phyloP scores from a whole-genome alignment of 768 basidiomycete genomes.

The Neoboletus brunneissimus region DNA sequence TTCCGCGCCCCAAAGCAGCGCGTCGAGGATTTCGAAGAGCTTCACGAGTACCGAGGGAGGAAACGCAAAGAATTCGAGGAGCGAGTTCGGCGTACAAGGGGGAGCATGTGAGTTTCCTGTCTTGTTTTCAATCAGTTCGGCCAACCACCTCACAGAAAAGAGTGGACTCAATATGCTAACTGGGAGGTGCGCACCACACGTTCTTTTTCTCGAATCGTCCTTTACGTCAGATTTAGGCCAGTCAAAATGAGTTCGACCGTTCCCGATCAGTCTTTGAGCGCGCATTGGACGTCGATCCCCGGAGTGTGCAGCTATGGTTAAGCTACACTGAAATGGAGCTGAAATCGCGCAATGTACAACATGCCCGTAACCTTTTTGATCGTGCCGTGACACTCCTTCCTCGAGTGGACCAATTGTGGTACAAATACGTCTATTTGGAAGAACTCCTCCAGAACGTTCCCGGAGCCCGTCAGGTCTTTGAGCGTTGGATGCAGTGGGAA shows the following conservation, averaged over 20 bases:
- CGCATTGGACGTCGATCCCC: constrained; percentile 91
- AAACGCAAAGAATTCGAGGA: constrained; percentile 96
- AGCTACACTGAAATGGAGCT: constrained; percentile 97
- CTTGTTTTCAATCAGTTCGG: background rate
- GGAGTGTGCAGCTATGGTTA: constrained; percentile 89
- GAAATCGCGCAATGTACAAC: constrained; percentile 96
- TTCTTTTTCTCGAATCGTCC: background rate
- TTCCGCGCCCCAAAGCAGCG: constrained; percentile 93
- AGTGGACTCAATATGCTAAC: constrained; percentile 84
- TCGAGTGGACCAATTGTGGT: constrained; percentile 96
- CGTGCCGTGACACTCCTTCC: constrained; percentile 95
- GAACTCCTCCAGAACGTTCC: constrained; percentile 95
- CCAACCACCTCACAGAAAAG: constrained; percentile 51
- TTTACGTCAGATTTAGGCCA: constrained; percentile 51
- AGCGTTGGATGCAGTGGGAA: constrained; percentile 99
- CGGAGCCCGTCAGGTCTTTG: constrained; percentile 96
- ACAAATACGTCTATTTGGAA: constrained; percentile 98
- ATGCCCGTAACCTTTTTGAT: constrained; percentile 95
- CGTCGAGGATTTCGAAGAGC: constrained; percentile 92
- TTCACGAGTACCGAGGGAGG: constrained; percentile 85
- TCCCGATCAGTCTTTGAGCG: constrained; percentile 96
- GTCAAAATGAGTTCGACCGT: constrained; percentile 94
- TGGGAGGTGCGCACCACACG: constrained; percentile 59
- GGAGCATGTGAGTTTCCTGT: constrained; percentile 62
- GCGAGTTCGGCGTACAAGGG: constrained; percentile 72